Conservation (phyloP, 768 basidiomycete genomes). For the Tulasnella sp. region DNA sequence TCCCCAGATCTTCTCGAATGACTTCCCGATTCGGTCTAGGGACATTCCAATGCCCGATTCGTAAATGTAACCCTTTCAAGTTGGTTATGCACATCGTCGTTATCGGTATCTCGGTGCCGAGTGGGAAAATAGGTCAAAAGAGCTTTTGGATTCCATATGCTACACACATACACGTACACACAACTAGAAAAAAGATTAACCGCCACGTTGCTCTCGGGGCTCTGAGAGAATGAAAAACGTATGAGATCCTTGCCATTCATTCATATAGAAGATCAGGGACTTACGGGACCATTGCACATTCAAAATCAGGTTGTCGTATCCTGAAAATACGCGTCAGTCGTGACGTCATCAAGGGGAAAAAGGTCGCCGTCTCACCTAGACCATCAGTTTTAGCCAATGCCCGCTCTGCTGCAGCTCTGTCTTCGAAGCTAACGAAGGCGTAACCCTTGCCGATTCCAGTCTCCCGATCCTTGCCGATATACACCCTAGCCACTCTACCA, state of each 20-base stretch:
- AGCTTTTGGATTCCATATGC: no score
- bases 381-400: slow-evolving; percentile 91
- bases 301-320: slow-evolving; percentile 80
- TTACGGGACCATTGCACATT: slow-evolving; percentile 53
- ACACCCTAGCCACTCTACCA: slow-evolving; percentile 77
- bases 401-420: slow-evolving; percentile 58
- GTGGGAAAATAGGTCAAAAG: no score
- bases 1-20: no score
- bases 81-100: no score
- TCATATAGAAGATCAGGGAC: no score
- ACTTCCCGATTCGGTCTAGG: no score
- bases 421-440: slow-evolving; percentile 94
- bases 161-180: no score
- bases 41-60: no score
- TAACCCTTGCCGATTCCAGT: slow-evolving; percentile 94
- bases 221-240: background rate
- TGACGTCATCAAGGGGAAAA: background rate
- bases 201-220: slow-evolving; percentile 4
- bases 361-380: slow-evolving; percentile 33
- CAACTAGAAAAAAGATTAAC: background rate
- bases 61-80: no score
- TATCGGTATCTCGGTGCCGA: no score
- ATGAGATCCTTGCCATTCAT: background rate
- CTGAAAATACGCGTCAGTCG: no score
- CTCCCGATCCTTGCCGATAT: slow-evolving; percentile 87